Evolutionary conservation across 352 stramenopile genomes (phyloP), one percentile per base, ranked within the genome.

Genomic region (Phytophthora colocasiae): DNA sequence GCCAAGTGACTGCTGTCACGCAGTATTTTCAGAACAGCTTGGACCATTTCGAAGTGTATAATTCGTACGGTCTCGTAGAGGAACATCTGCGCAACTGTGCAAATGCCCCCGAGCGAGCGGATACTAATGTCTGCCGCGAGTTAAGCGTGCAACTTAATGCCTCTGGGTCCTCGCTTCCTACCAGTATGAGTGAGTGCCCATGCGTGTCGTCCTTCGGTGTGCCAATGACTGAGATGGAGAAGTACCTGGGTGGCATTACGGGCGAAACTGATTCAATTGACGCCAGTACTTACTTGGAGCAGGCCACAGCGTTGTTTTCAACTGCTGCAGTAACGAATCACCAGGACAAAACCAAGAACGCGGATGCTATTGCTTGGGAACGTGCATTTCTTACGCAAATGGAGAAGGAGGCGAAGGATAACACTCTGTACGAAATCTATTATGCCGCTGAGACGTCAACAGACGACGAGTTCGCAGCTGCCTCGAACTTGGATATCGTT

Each of bases 1-100:
- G 82, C 46, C 81, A 78, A 22, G 61, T 90, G 26, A 79, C 86
- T 63, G 52, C 78, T 1, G 67, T 85, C 26, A 88, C 78, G n/a
- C 78, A 90, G 39, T 88, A 87, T 59, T 90, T 88, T 41, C 81
- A 90, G 64, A 90, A 90, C 69, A 78, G 64, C 17, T 63, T 85
- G 71, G 49, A 69, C 1, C 66, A 83, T 48, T 88, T 88, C 24
- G 60, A 81, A 49, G 32, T 87, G 26, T 90, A 90, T 52, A 72
- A 80, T 22, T 66, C 54, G 22, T 77, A 87, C 56, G 67, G 60
- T 26, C 24, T 89, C 26, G 80, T 66, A n/a, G 12, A 70, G 15
- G 49, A 77, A 29, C 82, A 91, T 54, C 77, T 90, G 32, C 58
- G 43, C 5, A 80, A 86, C 50, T 72, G 70, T 80, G 61, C 45